Conservation (phyloP, 768 basidiomycete species). For the Xerocomus potaroensis region DNA sequence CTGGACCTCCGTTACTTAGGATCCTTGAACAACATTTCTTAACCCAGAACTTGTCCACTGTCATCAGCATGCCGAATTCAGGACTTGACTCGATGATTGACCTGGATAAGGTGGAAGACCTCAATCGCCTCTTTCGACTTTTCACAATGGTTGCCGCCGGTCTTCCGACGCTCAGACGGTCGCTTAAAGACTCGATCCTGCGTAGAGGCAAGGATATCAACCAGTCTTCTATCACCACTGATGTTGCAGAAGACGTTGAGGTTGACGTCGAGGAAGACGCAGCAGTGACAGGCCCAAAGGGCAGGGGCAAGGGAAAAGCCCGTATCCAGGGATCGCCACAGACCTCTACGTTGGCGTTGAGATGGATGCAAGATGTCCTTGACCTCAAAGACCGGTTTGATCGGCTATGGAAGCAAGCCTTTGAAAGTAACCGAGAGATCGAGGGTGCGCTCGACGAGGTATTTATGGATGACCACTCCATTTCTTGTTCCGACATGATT, state of each 20-base stretch:
- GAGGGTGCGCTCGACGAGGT: constrained; percentile 87
- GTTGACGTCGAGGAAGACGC: constrained; percentile 35
- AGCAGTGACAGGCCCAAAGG: constrained; percentile 34
- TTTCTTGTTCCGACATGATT: constrained; percentile 2
- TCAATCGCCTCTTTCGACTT: constrained; percentile 75
- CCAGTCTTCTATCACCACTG: constrained; percentile 45
- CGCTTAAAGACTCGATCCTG: constrained; percentile 68
- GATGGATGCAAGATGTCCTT: constrained; percentile 92
- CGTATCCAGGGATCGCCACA: constrained; percentile 38
- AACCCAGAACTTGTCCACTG: constrained; percentile 65
- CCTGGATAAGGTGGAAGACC: constrained; percentile 66
- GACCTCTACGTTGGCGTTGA: constrained; percentile 61
- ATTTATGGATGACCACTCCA: constrained; percentile 10
- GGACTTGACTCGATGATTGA: constrained; percentile 89
- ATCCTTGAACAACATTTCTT: constrained; percentile 79
- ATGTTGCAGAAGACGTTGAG: constrained; percentile 33
- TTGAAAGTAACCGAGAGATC: constrained; percentile 67
- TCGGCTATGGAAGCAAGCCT: constrained; percentile 62
- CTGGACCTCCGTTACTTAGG: constrained; percentile 59
- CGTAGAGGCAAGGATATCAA: constrained; percentile 80
- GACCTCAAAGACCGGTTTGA: constrained; percentile 93
- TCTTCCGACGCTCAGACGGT: constrained; percentile 54
- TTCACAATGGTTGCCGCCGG: constrained; percentile 68
- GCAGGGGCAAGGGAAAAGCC: constrained; percentile 55
- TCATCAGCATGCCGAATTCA: constrained; percentile 77